These are phyloP conservation scores for Sanghuangporus weigelae DNA, from an alignment of 1,284 basidiomycete species.

Conservation along the genomic window DNA sequence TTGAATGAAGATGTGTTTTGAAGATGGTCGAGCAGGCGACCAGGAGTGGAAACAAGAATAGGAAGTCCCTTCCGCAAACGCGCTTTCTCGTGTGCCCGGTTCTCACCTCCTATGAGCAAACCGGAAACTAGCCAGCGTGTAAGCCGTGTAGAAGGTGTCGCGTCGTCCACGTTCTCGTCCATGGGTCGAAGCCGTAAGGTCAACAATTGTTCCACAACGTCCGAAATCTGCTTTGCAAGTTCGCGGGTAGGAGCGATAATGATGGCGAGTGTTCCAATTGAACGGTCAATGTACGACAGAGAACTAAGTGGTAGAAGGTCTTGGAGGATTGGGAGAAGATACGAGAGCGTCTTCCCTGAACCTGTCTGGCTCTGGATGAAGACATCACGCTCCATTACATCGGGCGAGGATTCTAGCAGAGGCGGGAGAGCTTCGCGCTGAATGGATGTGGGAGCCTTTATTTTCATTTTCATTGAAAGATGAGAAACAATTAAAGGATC, in stretches of 20 bases:
- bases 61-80: conserved; percentile 68
- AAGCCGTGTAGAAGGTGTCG: conserved; percentile 46
- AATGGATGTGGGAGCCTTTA: conserved; percentile 86
- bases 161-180: conserved; percentile 46
- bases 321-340: conserved; percentile 93
- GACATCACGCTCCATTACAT: conserved; percentile 60
- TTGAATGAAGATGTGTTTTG: conserved; percentile 87
- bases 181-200: conserved; percentile 69
- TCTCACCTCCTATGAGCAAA: conserved; percentile 78
- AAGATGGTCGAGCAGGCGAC: conserved; percentile 69
- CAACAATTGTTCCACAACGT: conserved; percentile 61
- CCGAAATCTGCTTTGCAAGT: conserved; percentile 89
- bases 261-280: conserved; percentile 87
- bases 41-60: conserved; percentile 68
- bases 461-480: conserved; percentile 76
- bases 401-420: conserved; percentile 47
- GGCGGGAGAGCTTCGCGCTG: conserved; percentile 80
- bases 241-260: conserved; percentile 95
- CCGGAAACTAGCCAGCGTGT: conserved; percentile 95
- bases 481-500: conserved; percentile 81
- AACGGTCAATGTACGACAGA: conserved; percentile 82
- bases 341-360: conserved; percentile 95
- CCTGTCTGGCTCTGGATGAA: conserved; percentile 98
- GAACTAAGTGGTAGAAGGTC: conserved; percentile 87
- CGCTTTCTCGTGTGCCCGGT: conserved; percentile 70